Evolutionary conservation across 805 yeast genomes (phyloP).

Genomic region (Soucietia sequanensis): DNA sequence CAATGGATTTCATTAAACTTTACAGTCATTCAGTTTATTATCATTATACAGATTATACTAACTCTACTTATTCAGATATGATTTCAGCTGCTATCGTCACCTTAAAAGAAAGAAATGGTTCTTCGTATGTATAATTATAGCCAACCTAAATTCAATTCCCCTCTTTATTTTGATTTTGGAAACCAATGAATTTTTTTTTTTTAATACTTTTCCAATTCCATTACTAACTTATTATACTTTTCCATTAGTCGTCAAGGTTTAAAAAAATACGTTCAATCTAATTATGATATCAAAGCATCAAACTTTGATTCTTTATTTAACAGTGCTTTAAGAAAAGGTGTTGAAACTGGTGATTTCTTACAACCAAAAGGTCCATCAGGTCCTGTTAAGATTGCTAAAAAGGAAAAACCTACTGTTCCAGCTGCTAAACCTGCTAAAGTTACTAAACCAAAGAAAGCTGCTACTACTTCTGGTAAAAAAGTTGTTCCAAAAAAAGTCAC

Average conservation of each 20-base stretch:
- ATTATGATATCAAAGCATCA: constrained; percentile 55
- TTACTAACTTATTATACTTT: no score
- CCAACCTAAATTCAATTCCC: constrained; percentile 2
- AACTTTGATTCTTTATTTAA: constrained; percentile 78
- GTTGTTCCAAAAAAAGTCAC: constrained; percentile 22
- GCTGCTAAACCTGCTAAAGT: constrained; percentile 27
- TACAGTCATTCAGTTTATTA: no score
- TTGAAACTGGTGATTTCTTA: constrained; percentile 66
- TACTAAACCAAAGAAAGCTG: constrained; percentile 14
- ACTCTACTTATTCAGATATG: constrained; percentile 47
- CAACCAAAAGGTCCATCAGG: constrained; percentile 94
- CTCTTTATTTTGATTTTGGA: not conserved
- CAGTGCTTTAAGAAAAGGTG: constrained; percentile 76
- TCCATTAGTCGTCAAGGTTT: constrained; percentile 76
- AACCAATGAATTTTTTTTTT: not conserved
- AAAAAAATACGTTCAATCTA: constrained; percentile 74
- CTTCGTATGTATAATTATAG: constrained; percentile 48
- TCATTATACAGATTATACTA: constrained; percentile 7
- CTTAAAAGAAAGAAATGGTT: constrained; percentile 79
- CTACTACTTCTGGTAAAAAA: constrained; percentile 13
- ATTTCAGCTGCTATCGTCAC: constrained; percentile 65
- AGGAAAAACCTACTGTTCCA: constrained; percentile 29
- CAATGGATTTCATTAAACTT: not conserved
- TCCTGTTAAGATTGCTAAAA: constrained; percentile 66
- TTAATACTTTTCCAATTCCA: not conserved